Percentiles rank a stretch among this genome's conserved stretches.
These are phyloP conservation scores for Oenanthe sinensis DNA, from an alignment of 129 eudicot genomes.

Conservation along the genomic window DNA sequence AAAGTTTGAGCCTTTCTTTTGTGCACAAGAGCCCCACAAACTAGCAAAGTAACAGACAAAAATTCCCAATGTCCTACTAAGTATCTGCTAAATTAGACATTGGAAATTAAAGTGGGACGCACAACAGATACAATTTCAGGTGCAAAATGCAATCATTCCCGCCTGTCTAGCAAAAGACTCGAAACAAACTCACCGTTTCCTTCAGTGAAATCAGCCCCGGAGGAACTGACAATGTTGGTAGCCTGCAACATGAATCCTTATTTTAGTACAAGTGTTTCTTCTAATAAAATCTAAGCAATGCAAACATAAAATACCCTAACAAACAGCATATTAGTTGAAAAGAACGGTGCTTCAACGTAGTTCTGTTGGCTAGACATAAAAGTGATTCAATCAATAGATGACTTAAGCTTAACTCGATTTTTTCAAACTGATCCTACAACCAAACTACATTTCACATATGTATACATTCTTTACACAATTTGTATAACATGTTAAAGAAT, in stretches of 20 bases:
- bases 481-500: not conserved
- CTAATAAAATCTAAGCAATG: not conserved
- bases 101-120: conserved; percentile 11
- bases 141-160: conserved; percentile 11
- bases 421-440: not conserved
- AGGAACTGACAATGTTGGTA: conserved; percentile 49
- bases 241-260: conserved; percentile 40
- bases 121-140: conserved; percentile 3
- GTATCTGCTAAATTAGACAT: conserved; percentile 3
- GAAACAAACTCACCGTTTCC: conserved; percentile 21
- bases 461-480: not conserved
- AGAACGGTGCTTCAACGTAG: not conserved
- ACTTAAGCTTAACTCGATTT: not conserved
- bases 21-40: not conserved
- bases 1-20: not conserved
- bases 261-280: not conserved
- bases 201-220: conserved; percentile 22
- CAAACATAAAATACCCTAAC: not conserved
- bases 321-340: not conserved
- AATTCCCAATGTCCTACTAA: conserved; percentile 1
- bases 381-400: not conserved
- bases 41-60: conserved; percentile 4
- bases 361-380: not conserved
- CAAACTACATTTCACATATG: not conserved
- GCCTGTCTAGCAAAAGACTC: conserved; percentile 12